These are phyloP conservation scores for Exophiala xenobiotica DNA, from an alignment of 2,329 filamentous ascomycete species.

Conservation along the genomic window DNA sequence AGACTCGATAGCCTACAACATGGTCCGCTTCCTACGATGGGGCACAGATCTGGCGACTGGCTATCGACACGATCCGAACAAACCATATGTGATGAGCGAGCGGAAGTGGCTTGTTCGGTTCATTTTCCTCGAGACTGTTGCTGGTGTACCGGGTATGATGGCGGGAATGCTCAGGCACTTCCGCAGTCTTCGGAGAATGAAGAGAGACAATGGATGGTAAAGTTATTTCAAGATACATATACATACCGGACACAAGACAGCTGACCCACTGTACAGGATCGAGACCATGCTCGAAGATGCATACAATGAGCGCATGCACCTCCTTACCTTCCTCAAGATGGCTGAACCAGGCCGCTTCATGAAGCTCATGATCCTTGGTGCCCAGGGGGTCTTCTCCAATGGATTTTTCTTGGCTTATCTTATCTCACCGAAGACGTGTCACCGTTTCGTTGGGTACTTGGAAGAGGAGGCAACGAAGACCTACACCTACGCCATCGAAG, in stretches of 20 bases:
- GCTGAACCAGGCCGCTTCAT: constrained; percentile 84
- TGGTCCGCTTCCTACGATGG: constrained; percentile 74
- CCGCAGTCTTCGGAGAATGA: constrained; percentile 77
- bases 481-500: constrained; percentile 83
- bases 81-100: constrained; percentile 71
- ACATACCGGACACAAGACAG: background rate
- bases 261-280: constrained; percentile 59
- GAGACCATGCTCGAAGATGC: constrained; percentile 86
- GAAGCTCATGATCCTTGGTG: constrained; percentile 85
- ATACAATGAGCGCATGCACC: constrained; percentile 92
- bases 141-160: constrained; percentile 95
- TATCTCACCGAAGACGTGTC: constrained; percentile 79
- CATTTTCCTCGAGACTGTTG: constrained; percentile 91
- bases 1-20: constrained; percentile 74
- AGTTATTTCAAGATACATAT: background rate
- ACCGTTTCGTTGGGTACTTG: constrained; percentile 94
- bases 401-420: constrained; percentile 87
- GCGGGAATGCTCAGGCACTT: constrained; percentile 91
- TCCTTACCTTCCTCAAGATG: constrained; percentile 90
- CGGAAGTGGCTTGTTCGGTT: constrained; percentile 87
- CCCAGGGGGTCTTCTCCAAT: constrained; percentile 97
- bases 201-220: constrained; percentile 85
- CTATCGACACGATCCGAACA: constrained; percentile 67
- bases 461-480: constrained; percentile 97
- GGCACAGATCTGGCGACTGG: constrained; percentile 81